Evolutionary conservation across 2,329 filamentous ascomycete genomes (phyloP).

Genomic region (Metarhizium robertsii): DNA sequence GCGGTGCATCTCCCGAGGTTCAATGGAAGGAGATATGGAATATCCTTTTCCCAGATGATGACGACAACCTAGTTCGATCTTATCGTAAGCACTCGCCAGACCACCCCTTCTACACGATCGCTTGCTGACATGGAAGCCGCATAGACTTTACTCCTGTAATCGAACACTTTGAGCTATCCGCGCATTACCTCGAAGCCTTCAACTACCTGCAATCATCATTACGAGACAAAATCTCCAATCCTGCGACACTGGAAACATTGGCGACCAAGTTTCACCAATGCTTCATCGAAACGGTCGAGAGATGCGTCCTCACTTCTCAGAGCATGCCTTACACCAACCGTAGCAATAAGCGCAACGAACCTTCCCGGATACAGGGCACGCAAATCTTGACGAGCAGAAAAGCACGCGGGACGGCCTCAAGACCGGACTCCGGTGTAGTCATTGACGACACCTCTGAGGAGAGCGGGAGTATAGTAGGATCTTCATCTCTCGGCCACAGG

Average conservation of each 20-base stretch:
- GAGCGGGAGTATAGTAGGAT: constrained; percentile 20
- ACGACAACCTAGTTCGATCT: constrained; percentile 20
- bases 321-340: constrained; percentile 30
- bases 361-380: constrained; percentile 10
- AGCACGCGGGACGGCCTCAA: constrained; percentile 15
- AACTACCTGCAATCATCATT: constrained; percentile 22
- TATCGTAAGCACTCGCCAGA: constrained; percentile 16
- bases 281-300: constrained; percentile 29
- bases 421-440: constrained; percentile 29
- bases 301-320: constrained; percentile 24
- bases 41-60: constrained; percentile 32
- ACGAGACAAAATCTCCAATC: constrained; percentile 28
- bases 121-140: not conserved
- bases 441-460: constrained; percentile 30
- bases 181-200: constrained; percentile 24
- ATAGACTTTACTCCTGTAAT: constrained; percentile 31
- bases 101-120: not conserved
- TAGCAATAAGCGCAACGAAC: constrained; percentile 30
- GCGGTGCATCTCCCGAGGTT: constrained; percentile 26
- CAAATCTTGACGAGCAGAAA: constrained; percentile 15
- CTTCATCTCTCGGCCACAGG: constrained; percentile 13
- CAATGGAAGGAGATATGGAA: constrained; percentile 33
- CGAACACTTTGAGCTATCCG: constrained; percentile 30
- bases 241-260: constrained; percentile 26
- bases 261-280: constrained; percentile 30